phyloP scores from a whole-genome alignment of 441 rosid species.

The Populus hybrid region DNA sequence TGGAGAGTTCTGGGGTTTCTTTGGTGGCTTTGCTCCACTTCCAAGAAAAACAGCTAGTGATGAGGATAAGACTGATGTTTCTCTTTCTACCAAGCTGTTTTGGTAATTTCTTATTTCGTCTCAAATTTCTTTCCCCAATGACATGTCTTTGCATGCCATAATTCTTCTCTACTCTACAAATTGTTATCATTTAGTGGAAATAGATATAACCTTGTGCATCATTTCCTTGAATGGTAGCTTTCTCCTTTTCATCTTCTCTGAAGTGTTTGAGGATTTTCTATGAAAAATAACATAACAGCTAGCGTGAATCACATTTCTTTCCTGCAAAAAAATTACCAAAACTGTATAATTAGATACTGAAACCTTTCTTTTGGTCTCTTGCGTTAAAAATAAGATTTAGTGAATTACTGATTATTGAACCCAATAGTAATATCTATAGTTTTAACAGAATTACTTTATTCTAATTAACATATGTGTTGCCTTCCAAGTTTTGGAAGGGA shows the following conservation, averaged over 20 bases:
- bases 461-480: not conserved
- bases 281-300: not conserved
- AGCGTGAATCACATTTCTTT: not conserved
- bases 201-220: not conserved
- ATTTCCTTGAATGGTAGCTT: not conserved
- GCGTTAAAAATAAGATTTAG: not conserved
- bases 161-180: not conserved
- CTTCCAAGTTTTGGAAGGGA: not conserved
- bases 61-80: conserved; percentile 45
- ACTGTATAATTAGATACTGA: not conserved
- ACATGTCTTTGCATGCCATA: not conserved
- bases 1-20: conserved; percentile 97
- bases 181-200: not conserved
- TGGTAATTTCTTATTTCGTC: conserved; percentile 43
- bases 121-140: not conserved
- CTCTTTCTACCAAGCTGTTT: conserved; percentile 52
- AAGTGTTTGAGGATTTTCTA: not conserved
- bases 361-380: not conserved
- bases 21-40: conserved; percentile 99
- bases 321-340: not conserved
- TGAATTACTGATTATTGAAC: not conserved
- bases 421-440: not conserved
- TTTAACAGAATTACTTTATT: not conserved
- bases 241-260: not conserved
- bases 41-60: conserved; percentile 61